Evolutionary conservation across 208 protist species (phyloP).

Genomic region (Leishmania turanica): DNA sequence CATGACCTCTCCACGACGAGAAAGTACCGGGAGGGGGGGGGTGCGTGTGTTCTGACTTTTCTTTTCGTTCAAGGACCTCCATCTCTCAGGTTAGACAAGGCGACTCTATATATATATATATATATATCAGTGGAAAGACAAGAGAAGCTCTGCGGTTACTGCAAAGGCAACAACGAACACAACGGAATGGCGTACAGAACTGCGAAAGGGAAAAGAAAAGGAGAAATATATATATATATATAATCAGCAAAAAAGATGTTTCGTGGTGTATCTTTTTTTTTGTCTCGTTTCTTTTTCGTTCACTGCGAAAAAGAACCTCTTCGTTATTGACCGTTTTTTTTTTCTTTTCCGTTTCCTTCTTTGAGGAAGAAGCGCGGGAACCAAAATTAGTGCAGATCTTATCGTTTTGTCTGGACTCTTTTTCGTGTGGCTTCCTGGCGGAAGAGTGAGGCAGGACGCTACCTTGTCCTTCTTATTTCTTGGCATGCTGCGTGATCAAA

Average conservation of each 20-base stretch:
- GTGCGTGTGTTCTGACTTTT: not conserved
- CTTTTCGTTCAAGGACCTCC: not conserved
- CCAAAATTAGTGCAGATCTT: not conserved
- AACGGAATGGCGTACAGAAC: not conserved
- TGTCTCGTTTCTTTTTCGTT: not conserved
- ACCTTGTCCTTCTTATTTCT: not conserved
- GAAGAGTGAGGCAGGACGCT: not conserved
- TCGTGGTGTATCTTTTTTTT: not conserved
- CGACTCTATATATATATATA: not conserved
- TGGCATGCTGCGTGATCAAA: not conserved
- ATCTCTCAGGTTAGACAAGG: not conserved
- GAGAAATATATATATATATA: not conserved
- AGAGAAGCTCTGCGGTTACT: not conserved
- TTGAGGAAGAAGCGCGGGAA: too few relatives aligned
- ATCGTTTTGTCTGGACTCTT: not conserved
- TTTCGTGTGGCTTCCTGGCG: not conserved
- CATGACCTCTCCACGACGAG: not conserved
- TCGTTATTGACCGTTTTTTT: not conserved
- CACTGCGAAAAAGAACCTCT: not conserved
- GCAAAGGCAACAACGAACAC: constrained; percentile 2
- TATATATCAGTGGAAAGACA: not conserved
- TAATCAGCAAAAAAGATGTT: not conserved
- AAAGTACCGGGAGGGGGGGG: not conserved
- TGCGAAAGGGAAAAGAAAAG: not conserved
- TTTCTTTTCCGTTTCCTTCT: not conserved